Conservation (phyloP, 2,329 filamentous ascomycete species). For the Clonostachys sp. region DNA sequence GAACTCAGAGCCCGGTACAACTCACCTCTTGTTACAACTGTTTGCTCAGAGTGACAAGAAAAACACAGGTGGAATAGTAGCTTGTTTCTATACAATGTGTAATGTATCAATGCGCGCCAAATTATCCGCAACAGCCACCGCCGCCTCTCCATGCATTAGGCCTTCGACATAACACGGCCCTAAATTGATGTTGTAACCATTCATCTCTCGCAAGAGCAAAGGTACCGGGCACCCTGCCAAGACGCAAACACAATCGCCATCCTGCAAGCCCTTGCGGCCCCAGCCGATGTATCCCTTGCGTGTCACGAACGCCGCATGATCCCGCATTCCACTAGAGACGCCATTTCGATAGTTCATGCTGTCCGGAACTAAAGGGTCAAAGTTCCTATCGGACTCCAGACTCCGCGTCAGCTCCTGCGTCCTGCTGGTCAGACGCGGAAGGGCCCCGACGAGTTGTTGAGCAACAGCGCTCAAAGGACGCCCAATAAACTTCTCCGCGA, state of each 20-base stretch:
- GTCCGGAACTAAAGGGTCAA: background rate
- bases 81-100: background rate
- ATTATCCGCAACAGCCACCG: background rate
- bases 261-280: background rate
- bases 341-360: background rate
- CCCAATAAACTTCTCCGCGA: background rate
- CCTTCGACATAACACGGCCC: background rate
- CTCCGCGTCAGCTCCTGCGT: background rate
- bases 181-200: background rate
- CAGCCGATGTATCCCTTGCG: background rate
- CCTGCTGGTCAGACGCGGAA: background rate
- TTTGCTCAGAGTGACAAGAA: too few species aligned
- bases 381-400: background rate
- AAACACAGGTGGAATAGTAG: too few species aligned
- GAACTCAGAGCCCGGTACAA: too few species aligned
- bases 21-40: too few species aligned
- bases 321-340: background rate
- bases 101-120: background rate
- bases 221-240: background rate
- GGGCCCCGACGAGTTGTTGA: too few species aligned
- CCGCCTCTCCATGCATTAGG: background rate
- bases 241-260: background rate
- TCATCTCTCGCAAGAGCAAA: background rate
- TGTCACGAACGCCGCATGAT: background rate
- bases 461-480: too few species aligned